These are phyloP conservation scores for Coemansia sp. DNA, from an alignment of 192 early-diverging fungal species.

Conservation along the genomic window DNA sequence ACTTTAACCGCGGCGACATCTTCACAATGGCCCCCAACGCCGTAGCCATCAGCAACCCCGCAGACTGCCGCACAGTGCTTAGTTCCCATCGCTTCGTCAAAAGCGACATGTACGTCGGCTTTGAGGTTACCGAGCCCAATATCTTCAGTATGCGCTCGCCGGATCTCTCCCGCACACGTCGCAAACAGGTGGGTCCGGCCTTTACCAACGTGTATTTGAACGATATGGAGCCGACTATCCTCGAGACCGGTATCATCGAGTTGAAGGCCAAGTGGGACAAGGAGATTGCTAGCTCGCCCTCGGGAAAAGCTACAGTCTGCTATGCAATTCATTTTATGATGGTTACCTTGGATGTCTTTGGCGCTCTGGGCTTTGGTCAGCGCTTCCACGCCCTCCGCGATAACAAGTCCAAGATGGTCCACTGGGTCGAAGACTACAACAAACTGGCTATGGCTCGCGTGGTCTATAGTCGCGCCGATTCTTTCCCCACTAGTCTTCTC, in stretches of 20 bases:
- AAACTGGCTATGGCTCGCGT: slow-evolving; percentile 1
- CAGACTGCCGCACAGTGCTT: slow-evolving; percentile 22
- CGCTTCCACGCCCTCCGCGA: slow-evolving; percentile 27
- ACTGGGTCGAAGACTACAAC: slow-evolving; percentile 21
- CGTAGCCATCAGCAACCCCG: slow-evolving; percentile 25
- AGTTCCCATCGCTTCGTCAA: slow-evolving; percentile 30
- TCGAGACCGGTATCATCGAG: slow-evolving; percentile 22
- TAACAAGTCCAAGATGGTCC: slow-evolving; percentile 12
- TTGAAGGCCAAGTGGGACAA: slow-evolving; percentile 33
- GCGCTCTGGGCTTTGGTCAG: slow-evolving; percentile 36
- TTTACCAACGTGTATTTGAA: slow-evolving; percentile 24
- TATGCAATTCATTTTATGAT: slow-evolving; percentile 25
- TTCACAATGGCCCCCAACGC: slow-evolving; percentile 23
- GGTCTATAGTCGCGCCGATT: background rate
- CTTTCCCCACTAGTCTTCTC: slow-evolving; percentile 13
- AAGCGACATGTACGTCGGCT: slow-evolving; percentile 18
- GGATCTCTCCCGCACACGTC: slow-evolving; percentile 14
- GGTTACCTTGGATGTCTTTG: slow-evolving; percentile 30
- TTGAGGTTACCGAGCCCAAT: slow-evolving; percentile 13
- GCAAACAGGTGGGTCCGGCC: slow-evolving; percentile 28
- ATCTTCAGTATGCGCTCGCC: slow-evolving; percentile 29
- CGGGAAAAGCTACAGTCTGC: slow-evolving; percentile 7
- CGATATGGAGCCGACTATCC: slow-evolving; percentile 29
- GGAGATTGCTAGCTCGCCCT: background rate
- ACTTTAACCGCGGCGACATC: slow-evolving; percentile 41